A percentile compares a stretch with the other conserved stretches of the same genome.
Conservation (phyloP, 1,139 yeast genomes). For the Komagataea norvegica region DNA sequence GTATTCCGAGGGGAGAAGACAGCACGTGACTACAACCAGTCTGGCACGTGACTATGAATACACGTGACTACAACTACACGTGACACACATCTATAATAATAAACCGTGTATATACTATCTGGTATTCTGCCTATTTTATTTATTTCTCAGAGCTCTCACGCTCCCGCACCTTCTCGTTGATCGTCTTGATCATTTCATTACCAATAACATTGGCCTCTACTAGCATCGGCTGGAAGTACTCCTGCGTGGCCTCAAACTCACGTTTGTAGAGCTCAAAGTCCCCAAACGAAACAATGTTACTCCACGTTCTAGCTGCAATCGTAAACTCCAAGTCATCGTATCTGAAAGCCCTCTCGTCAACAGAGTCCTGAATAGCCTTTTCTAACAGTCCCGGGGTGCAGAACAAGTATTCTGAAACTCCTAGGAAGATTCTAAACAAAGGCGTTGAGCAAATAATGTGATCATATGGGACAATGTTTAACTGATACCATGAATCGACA, state of each 20-base stretch:
- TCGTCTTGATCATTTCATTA: slow-evolving; percentile 94
- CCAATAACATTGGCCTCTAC: slow-evolving; percentile 87
- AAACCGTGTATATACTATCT: not conserved
- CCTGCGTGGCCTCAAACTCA: slow-evolving; percentile 74
- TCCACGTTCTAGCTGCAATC: slow-evolving; percentile 81
- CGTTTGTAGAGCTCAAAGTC: slow-evolving; percentile 66
- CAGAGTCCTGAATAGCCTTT: slow-evolving; percentile 69
- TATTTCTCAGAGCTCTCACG: slow-evolving; percentile 5
- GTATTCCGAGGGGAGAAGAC: too few relatives aligned
- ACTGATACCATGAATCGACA: slow-evolving; percentile 87
- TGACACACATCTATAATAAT: too few relatives aligned
- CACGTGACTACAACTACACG: too few relatives aligned
- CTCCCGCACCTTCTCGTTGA: slow-evolving; percentile 33
- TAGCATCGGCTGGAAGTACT: slow-evolving; percentile 79
- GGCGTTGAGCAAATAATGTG: slow-evolving; percentile 98
- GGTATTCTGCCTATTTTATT: too few relatives aligned
- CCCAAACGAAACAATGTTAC: slow-evolving; percentile 72
- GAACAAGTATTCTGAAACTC: slow-evolving; percentile 88
- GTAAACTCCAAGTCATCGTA: slow-evolving; percentile 85
- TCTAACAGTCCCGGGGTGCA: slow-evolving; percentile 80
- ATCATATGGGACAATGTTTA: slow-evolving; percentile 87
- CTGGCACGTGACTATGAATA: too few relatives aligned
- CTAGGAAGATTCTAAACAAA: slow-evolving; percentile 81
- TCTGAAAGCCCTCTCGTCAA: slow-evolving; percentile 63
- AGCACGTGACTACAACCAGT: too few relatives aligned